A percentile compares a stretch with the other conserved stretches of the same genome.
Evolutionary conservation across 495 filamentous ascomycete genomes (phyloP).

Genomic region (Chaetomium fimeti): DNA sequence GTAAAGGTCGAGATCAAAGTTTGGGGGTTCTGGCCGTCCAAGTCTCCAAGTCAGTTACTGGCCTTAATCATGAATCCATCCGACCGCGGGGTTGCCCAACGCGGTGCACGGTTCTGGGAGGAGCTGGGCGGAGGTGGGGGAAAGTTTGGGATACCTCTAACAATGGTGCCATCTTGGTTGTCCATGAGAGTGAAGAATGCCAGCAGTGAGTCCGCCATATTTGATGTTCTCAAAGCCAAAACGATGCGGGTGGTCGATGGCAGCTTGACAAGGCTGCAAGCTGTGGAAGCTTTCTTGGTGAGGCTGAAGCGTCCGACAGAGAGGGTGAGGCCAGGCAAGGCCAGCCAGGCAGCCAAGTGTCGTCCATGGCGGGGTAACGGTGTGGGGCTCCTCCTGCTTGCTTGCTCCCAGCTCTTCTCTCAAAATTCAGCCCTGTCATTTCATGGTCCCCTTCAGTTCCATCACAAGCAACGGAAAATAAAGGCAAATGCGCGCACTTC

Average conservation of each 20-base stretch:
- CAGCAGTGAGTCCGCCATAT: conserved; percentile 33
- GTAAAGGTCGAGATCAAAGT: conserved; percentile 90
- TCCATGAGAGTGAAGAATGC: conserved; percentile 48
- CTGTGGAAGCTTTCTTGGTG: conserved; percentile 12
- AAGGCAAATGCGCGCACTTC: not conserved
- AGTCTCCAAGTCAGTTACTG: conserved; percentile 1
- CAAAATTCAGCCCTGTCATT: not conserved
- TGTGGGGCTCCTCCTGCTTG: conserved; percentile 1
- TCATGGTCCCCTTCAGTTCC: not conserved
- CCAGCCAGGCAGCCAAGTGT: conserved; percentile 11
- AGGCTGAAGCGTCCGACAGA: conserved; percentile 25
- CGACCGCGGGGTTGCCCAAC: not conserved
- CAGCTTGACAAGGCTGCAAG: conserved; percentile 10
- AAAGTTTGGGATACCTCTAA: conserved; percentile 44
- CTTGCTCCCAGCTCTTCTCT: not conserved
- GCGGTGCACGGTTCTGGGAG: not conserved
- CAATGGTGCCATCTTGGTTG: conserved; percentile 45
- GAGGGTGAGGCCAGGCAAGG: conserved; percentile 4
- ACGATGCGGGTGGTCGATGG: not conserved
- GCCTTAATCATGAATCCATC: not conserved
- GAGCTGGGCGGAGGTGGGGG: not conserved
- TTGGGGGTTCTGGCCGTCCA: conserved; percentile 65
- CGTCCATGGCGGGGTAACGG: conserved; percentile 13
- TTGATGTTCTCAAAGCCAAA: not conserved
- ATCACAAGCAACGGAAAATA: not conserved